Percentiles rank a stretch among this genome's conserved stretches.
Evolutionary conservation across 208 protist species (phyloP).

Genomic region (Wallacemonas sp.): DNA sequence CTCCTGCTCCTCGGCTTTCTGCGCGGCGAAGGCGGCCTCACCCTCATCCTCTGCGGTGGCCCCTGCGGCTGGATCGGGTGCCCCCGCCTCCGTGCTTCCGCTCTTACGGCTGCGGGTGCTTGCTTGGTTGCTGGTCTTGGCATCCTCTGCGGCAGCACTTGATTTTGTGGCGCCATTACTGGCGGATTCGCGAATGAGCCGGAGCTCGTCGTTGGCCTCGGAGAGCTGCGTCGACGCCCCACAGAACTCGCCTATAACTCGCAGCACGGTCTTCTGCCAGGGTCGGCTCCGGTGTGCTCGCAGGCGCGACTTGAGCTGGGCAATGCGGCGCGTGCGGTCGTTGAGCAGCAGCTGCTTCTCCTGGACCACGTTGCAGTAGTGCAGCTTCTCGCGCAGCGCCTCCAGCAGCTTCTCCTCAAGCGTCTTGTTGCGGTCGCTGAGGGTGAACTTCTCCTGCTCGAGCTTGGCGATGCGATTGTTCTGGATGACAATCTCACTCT

Average conservation of each 20-base stretch:
- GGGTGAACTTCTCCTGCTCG: constrained; percentile 53
- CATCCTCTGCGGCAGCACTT: too few relatives aligned
- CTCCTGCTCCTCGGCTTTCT: constrained; percentile 29
- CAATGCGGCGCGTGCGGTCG: constrained; percentile 53
- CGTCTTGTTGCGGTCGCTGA: constrained; percentile 54
- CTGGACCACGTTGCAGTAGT: constrained; percentile 75
- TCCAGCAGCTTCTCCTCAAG: constrained; percentile 55
- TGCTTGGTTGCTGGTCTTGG: too few relatives aligned
- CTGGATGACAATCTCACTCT: constrained; percentile 74
- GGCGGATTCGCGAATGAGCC: constrained; percentile 40
- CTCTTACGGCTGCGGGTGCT: too few relatives aligned
- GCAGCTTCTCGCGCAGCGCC: constrained; percentile 63
- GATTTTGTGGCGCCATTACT: too few relatives aligned
- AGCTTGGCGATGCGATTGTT: constrained; percentile 56
- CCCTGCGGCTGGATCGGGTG: constrained; percentile 1
- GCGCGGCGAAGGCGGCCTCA: constrained; percentile 5
- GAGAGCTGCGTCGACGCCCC: constrained; percentile 56
- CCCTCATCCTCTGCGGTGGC: not conserved
- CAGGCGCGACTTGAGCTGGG: constrained; percentile 77
- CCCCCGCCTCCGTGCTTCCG: too few relatives aligned
- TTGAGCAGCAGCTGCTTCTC: constrained; percentile 66
- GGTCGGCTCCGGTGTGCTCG: constrained; percentile 77
- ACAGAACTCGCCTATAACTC: constrained; percentile 75
- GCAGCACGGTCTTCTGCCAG: constrained; percentile 76
- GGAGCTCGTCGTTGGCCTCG: constrained; percentile 56